These are phyloP conservation scores for Mikania micrantha DNA, from an alignment of 129 eudicot species.

Conservation along the genomic window DNA sequence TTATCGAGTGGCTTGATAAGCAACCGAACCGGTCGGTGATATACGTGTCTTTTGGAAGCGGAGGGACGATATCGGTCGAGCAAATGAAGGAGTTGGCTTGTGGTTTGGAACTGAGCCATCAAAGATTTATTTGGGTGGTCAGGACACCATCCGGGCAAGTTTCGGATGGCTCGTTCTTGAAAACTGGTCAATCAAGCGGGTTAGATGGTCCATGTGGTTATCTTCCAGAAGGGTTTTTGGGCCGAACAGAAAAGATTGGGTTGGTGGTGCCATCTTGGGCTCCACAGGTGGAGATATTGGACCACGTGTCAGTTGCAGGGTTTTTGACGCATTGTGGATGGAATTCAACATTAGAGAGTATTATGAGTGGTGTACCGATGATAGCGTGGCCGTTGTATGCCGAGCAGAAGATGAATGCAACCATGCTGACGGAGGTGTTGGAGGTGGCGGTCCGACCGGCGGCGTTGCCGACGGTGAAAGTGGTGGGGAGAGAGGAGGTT, in stretches of 20 bases:
- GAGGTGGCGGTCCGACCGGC: constrained; percentile 40
- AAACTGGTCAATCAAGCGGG: background rate
- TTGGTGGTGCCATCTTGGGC: constrained; percentile 44
- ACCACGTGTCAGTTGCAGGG: constrained; percentile 42
- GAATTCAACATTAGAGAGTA: constrained; percentile 56
- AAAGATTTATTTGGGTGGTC: constrained; percentile 53
- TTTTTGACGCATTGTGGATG: constrained; percentile 64
- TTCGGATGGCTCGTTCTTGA: background rate
- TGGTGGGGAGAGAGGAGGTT: constrained; percentile 51
- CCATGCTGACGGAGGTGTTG: constrained; percentile 44
- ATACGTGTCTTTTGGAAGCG: constrained; percentile 50
- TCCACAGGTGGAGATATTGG: constrained; percentile 42
- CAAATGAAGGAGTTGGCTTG: constrained; percentile 41
- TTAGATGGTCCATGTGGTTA: constrained; percentile 9
- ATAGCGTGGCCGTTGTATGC: constrained; percentile 66
- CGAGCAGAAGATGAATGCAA: constrained; percentile 51
- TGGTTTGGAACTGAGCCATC: constrained; percentile 42
- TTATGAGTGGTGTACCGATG: constrained; percentile 46
- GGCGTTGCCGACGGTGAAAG: constrained; percentile 33
- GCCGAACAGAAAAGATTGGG: constrained; percentile 32
- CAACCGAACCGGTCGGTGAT: constrained; percentile 54
- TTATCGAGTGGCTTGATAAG: constrained; percentile 49
- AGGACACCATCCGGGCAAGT: constrained; percentile 15
- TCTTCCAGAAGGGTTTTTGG: constrained; percentile 40
- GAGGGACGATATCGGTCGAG: constrained; percentile 32